Conservation (phyloP, 495 filamentous ascomycete genomes). For the Penicillium steckii region DNA sequence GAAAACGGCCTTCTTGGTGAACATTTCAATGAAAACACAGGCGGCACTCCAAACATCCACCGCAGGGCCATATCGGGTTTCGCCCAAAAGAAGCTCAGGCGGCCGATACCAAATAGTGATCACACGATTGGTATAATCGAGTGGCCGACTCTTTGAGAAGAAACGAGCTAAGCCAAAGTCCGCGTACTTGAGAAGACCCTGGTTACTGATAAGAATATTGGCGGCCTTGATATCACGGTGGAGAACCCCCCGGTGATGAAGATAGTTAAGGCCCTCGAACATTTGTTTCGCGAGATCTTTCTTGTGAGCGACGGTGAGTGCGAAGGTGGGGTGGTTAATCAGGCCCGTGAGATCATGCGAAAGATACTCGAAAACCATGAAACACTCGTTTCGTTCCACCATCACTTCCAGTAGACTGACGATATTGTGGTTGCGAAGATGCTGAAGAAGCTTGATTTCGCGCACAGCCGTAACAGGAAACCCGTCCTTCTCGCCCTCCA, state of each 20-base stretch:
- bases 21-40: slow-evolving; percentile 95
- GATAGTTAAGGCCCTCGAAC: slow-evolving; percentile 91
- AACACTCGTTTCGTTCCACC: slow-evolving; percentile 98
- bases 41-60: slow-evolving; percentile 99
- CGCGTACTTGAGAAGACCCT: slow-evolving; percentile 85
- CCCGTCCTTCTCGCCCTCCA: slow-evolving; percentile 97
- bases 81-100: slow-evolving; percentile 89
- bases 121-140: slow-evolving; percentile 98
- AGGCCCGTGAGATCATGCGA: slow-evolving; percentile 88
- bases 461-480: slow-evolving; percentile 96
- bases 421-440: slow-evolving; percentile 86
- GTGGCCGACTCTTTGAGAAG: slow-evolving; percentile 85
- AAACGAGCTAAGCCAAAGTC: slow-evolving; percentile 98
- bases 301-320: slow-evolving; percentile 80
- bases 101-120: slow-evolving; percentile 96
- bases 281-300: slow-evolving; percentile 93
- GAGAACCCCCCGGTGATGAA: slow-evolving; percentile 89
- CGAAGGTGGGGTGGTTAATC: slow-evolving; percentile 92
- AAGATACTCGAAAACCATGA: slow-evolving; percentile 99
- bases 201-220: slow-evolving; percentile 90
- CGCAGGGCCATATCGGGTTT: slow-evolving; percentile 90
- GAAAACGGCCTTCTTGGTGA: slow-evolving; percentile 92
- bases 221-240: slow-evolving; percentile 95
- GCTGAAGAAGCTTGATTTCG: slow-evolving; percentile 94
- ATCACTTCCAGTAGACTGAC: slow-evolving; percentile 85